Evolutionary conservation across 1,284 basidiomycete genomes (phyloP).

Genomic region (Erythrobasidium hasegawianum): DNA sequence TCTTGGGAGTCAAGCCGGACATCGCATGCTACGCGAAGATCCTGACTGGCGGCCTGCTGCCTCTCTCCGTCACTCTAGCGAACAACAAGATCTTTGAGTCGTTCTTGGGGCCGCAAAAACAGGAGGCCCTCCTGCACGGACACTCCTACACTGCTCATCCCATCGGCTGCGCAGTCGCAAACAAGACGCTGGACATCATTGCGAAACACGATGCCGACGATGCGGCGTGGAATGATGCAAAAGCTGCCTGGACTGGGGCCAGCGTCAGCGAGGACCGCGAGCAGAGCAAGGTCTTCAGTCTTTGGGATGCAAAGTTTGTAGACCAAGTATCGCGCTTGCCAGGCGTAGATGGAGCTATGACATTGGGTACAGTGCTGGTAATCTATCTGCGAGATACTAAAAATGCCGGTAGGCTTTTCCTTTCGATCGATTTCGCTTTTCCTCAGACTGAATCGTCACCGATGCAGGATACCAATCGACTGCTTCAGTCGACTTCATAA

Average conservation of each 20-base stretch:
- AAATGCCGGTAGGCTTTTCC: conserved; percentile 36
- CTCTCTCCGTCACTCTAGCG: conserved; percentile 79
- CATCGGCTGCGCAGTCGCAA: conserved; percentile 85
- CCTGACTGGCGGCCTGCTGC: conserved; percentile 86
- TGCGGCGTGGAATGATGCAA: conserved; percentile 59
- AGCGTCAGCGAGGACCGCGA: conserved; percentile 39
- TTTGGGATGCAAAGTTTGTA: conserved; percentile 79
- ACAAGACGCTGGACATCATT: conserved; percentile 70
- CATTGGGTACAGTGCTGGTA: conserved; percentile 80
- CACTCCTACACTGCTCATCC: conserved; percentile 93
- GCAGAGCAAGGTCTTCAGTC: conserved; percentile 64
- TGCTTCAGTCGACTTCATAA: conserved; percentile 61
- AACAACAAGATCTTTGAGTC: conserved; percentile 71
- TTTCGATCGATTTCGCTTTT: too few relatives aligned
- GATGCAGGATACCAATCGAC: conserved; percentile 68
- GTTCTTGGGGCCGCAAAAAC: conserved; percentile 72
- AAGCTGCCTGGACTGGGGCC: conserved; percentile 53
- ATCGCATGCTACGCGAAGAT: conserved; percentile 91
- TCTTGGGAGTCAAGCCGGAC: conserved; percentile 73
- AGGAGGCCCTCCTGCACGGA: conserved; percentile 83
- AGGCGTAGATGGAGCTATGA: conserved; percentile 70
- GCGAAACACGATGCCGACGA: conserved; percentile 54
- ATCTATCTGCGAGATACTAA: conserved; percentile 65
- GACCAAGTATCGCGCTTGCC: conserved; percentile 59
- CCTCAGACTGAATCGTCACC: background rate